A percentile compares a stretch with the other conserved stretches of the same genome.
Evolutionary conservation across 2,329 filamentous ascomycete genomes (phyloP).

Genomic region (Chrysoporthe austroafricana): DNA sequence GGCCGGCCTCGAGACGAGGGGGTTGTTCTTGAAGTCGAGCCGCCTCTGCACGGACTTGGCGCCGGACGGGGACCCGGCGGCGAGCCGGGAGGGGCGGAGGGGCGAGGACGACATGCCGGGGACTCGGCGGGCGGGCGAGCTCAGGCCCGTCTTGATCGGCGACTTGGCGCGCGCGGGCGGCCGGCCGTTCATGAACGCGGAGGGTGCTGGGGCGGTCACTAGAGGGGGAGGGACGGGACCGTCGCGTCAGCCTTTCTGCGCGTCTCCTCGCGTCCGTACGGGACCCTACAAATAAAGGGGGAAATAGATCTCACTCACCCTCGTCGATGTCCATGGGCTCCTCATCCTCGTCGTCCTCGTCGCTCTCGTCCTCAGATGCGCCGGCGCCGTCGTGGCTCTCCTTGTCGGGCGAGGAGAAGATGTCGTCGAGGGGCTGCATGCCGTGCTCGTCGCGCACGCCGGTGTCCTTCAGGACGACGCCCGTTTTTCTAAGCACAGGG

Average conservation of each 20-base stretch:
- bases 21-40: constrained; percentile 53
- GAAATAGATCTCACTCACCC: constrained; percentile 41
- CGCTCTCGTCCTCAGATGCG: constrained; percentile 38
- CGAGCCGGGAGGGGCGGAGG: constrained; percentile 33
- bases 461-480: constrained; percentile 76
- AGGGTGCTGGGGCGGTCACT: constrained; percentile 59
- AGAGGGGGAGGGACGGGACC: constrained; percentile 31
- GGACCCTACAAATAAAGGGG: no score
- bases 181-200: constrained; percentile 54
- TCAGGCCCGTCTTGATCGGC: constrained; percentile 65
- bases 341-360: constrained; percentile 45
- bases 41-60: constrained; percentile 53
- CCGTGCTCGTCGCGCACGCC: constrained; percentile 88
- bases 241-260: background rate
- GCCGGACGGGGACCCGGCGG: constrained; percentile 31
- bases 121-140: constrained; percentile 65
- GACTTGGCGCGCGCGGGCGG: constrained; percentile 57
- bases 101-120: constrained; percentile 59
- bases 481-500: constrained; percentile 76
- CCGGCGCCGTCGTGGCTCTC: constrained; percentile 34
- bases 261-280: background rate
- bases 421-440: constrained; percentile 82
- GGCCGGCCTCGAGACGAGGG: constrained; percentile 31
- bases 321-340: constrained; percentile 52
- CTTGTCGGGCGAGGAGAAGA: constrained; percentile 87